Conservation (phyloP, 352 stramenopile species). For the Phytophthora tubulina region DNA sequence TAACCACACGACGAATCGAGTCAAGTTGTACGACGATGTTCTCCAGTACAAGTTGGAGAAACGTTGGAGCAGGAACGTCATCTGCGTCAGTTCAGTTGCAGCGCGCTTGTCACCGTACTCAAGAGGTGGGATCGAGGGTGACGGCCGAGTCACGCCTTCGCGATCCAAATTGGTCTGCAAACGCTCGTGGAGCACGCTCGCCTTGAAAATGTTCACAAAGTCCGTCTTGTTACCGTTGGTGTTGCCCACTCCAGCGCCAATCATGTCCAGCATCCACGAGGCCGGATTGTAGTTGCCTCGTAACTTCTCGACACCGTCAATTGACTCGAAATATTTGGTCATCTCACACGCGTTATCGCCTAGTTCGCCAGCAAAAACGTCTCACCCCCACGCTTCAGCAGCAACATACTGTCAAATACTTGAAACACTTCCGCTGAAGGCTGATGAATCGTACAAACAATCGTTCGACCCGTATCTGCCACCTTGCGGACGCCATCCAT, state of each 20-base stretch:
- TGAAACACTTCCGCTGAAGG: constrained; percentile 27
- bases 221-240: constrained; percentile 3
- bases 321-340: constrained; percentile 24
- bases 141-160: constrained; percentile 11
- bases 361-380: constrained; percentile 17
- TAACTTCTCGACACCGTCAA: constrained; percentile 19
- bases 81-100: constrained; percentile 25
- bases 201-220: constrained; percentile 17
- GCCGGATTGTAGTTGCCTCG: constrained; percentile 13
- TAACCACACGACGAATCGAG: constrained; percentile 13
- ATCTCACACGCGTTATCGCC: constrained; percentile 25
- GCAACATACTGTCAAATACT: constrained; percentile 23
- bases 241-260: constrained; percentile 26
- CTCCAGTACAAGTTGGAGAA: constrained; percentile 28
- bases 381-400: constrained; percentile 29
- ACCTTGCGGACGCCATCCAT: constrained; percentile 32
- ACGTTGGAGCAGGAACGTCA: constrained; percentile 22
- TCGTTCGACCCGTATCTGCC: constrained; percentile 14
- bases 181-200: neutral
- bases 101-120: constrained; percentile 25
- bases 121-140: neutral
- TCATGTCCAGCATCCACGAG: constrained; percentile 26
- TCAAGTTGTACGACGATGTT: constrained; percentile 29
- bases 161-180: constrained; percentile 9
- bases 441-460: constrained; percentile 26